Base-by-base conservation (phyloP, 495 filamentous ascomycete genomes). In the Penicillium daleae region DNA sequence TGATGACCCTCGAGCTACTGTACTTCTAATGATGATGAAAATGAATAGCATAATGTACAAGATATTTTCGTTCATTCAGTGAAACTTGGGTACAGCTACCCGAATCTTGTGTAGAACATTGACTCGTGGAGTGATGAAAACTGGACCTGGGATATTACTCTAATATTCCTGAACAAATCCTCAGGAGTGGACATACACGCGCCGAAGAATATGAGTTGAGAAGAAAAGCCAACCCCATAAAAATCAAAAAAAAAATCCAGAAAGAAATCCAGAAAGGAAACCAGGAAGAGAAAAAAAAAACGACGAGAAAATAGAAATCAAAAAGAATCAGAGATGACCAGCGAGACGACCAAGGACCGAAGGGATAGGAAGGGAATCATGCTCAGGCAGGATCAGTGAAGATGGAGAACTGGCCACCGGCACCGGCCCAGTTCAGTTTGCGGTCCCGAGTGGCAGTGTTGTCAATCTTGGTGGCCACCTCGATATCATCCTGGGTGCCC, bases 371-470 rank as follows among this genome's bases (percentile, higher is more conserved):
- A 21, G n/a, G 7, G 4, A 22, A 42, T 42, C 39, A 42, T 3
- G 5, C 37, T 69, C 49, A 72, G 13, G 63, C 70, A 37, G 73
- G 66, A 35, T 72, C 74, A 0, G 77, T 79, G 31, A 82, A 77
- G 0, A 85, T 76, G 3, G 85, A 85, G 68, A 83, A 89, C 61
- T 89, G 86, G 8, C 87, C 87, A 49, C 87, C 87, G 24, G 83
- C 80, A 50, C 85, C 85, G 53, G 84, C 83, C 78, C 82, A 87
- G 59, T 78, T 83, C 9, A 89, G 64, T 59, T 78, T 76, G 71
- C 80, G 81, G 3, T 80, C 83, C 22, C 80, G 74, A n/a, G 84
- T 75, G 49, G 86, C 85, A 29, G 81, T 87, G 68, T 86, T 87
- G 52, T 86, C 80, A 58, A 89, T 82, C 39, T 82, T 57, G 5